Percentiles rank a stretch among this genome's conserved stretches.
These are phyloP conservation scores for Mortierella sp. DNA, from an alignment of 371 early-diverging fungal genomes.

Conservation along the genomic window DNA sequence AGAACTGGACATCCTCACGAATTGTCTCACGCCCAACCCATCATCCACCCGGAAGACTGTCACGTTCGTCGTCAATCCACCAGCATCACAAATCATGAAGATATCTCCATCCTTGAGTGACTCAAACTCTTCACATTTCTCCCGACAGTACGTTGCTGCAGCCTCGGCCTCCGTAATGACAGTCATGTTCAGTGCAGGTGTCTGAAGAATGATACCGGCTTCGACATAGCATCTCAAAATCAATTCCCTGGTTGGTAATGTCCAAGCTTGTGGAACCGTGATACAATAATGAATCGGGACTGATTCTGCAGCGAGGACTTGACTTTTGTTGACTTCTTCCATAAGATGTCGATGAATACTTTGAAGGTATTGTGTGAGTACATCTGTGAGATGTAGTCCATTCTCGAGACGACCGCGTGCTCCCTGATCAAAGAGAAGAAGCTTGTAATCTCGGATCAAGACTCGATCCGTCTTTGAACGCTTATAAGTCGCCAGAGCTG, in stretches of 20 bases:
- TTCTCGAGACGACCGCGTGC: conserved; percentile 42
- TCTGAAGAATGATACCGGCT: conserved; percentile 41
- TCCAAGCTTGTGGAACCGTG: conserved; percentile 52
- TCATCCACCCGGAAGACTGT: conserved; percentile 49
- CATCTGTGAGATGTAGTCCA: conserved; percentile 42
- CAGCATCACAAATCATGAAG: conserved; percentile 59
- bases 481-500: conserved; percentile 39
- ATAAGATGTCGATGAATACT: conserved; percentile 39
- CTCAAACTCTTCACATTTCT: conserved; percentile 50
- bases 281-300: conserved; percentile 47
- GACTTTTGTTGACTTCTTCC: conserved; percentile 51
- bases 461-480: conserved; percentile 33
- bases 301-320: conserved; percentile 44
- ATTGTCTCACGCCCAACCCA: conserved; percentile 42
- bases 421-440: conserved; percentile 46
- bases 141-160: conserved; percentile 52
- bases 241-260: conserved; percentile 43
- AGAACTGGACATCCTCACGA: conserved; percentile 42
- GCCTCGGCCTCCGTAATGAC: conserved; percentile 55
- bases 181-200: conserved; percentile 51
- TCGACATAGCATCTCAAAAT: conserved; percentile 51
- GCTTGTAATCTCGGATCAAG: conserved; percentile 43
- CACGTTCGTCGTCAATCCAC: conserved; percentile 44
- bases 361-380: conserved; percentile 38
- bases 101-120: conserved; percentile 41